Evolutionary conservation across 768 basidiomycete genomes (phyloP).

Genomic region (Lactarius vividus): DNA sequence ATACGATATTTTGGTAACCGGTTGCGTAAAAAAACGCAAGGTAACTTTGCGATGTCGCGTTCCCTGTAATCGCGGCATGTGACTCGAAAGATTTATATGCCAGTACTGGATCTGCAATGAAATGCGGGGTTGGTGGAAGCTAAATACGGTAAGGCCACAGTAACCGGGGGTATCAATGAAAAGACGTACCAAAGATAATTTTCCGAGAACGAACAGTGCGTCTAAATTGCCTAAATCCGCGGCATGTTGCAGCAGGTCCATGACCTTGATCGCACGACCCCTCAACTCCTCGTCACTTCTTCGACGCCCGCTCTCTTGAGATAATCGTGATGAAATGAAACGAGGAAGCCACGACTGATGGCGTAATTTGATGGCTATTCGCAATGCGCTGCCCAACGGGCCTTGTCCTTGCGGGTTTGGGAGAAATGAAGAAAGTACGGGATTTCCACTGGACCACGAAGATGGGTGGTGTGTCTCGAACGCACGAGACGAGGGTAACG

Average conservation of each 20-base stretch:
- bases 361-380: slow-evolving; percentile 65
- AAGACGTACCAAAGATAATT: slow-evolving; percentile 57
- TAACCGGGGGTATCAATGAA: not conserved
- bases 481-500: slow-evolving; percentile 53
- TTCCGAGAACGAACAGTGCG: slow-evolving; percentile 65
- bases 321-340: slow-evolving; percentile 41
- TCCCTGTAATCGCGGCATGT: slow-evolving; percentile 71
- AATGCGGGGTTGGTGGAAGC: slow-evolving; percentile 74
- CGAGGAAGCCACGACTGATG: slow-evolving; percentile 54
- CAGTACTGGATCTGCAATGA: slow-evolving; percentile 55
- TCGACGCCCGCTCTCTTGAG: slow-evolving; percentile 41
- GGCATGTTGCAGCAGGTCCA: slow-evolving; percentile 78
- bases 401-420: slow-evolving; percentile 76
- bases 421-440: slow-evolving; percentile 60
- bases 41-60: slow-evolving; percentile 82
- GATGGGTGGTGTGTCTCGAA: slow-evolving; percentile 48
- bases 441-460: slow-evolving; percentile 40
- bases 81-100: slow-evolving; percentile 61
- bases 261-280: slow-evolving; percentile 73
- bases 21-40: slow-evolving; percentile 89
- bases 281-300: slow-evolving; percentile 65
- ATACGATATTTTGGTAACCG: slow-evolving; percentile 66
- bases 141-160: slow-evolving; percentile 31
- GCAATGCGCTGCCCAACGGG: slow-evolving; percentile 65
- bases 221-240: slow-evolving; percentile 74